Percentiles rank a stretch among this genome's conserved stretches.
phyloP scores from a whole-genome alignment of 169 alveolate genomes.

The Eimeria necatrix region DNA sequence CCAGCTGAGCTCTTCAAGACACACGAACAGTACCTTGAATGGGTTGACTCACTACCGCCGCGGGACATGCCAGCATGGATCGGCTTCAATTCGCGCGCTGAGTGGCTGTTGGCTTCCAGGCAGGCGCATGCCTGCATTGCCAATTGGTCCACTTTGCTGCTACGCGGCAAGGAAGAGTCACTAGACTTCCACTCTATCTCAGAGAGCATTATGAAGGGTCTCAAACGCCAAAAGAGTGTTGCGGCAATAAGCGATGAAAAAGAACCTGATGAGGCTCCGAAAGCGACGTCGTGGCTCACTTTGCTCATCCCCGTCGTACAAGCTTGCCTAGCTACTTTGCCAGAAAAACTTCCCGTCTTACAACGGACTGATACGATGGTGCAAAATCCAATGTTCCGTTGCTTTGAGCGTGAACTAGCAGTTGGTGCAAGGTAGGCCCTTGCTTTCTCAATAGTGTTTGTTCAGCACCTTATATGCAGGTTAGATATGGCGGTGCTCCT shows the following conservation, averaged over 20 bases:
- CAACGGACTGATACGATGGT: conserved; percentile 89
- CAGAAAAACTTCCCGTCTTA: conserved; percentile 86
- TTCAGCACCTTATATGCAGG: no score
- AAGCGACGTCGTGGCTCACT: conserved; percentile 80
- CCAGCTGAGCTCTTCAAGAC: conserved; percentile 77
- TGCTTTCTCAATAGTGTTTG: not conserved
- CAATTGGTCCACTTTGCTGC: conserved; percentile 79
- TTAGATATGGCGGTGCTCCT: no score
- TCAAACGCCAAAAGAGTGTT: conserved; percentile 28
- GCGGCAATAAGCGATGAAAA: not conserved
- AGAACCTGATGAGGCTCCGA: conserved; percentile 19
- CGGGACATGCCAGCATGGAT: conserved; percentile 82
- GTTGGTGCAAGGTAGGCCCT: conserved; percentile 86
- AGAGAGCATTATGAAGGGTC: conserved; percentile 26
- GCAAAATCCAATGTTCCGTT: conserved; percentile 96
- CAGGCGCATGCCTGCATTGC: conserved; percentile 56
- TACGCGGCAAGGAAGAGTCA: conserved; percentile 81
- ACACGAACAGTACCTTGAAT: conserved; percentile 75
- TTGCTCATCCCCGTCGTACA: conserved; percentile 79
- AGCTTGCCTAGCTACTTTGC: conserved; percentile 88
- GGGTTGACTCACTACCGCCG: conserved; percentile 79
- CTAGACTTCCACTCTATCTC: conserved; percentile 78
- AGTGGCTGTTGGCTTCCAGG: conserved; percentile 75
- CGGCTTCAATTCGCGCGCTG: conserved; percentile 80
- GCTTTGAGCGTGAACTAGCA: conserved; percentile 95